Base-by-base conservation (phyloP, 768 basidiomycete genomes). In the Tubosaeta sp. region DNA sequence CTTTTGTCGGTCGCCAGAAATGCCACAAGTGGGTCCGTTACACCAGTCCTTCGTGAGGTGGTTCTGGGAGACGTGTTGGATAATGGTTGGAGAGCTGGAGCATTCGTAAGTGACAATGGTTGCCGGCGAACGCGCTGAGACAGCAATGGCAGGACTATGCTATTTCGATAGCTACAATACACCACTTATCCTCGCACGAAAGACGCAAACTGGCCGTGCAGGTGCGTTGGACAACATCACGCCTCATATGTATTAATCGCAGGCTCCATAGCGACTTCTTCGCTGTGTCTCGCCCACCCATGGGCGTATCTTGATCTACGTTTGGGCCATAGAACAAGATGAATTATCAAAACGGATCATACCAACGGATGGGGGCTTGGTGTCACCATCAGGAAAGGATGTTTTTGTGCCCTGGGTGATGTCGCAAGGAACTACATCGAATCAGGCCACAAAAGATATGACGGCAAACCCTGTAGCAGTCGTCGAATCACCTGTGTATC, bases 301-400 rank as follows among this genome's bases (percentile, higher is more conserved):
- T 56, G 91, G 93, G 9, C 84, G 91, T 10, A 71, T 92, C 35
- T 72, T 99, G 48, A 86, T 98, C 55, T 96, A 96, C 58, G 96
- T 98, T 30, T 99, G 96, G 96, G 94, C 95, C 1, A 80, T 88
- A 53, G 93, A 97, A 60, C 96, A 99, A 71, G 91, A 95, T 51
- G 79, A 81, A 25, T 69, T 83, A 7, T 94, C 92, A 2, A 94
- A 89, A 64, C 79, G 94, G 30, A 72, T 66, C 52, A 82, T 95
- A 30, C 63, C 67, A 22, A 70, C 74, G 6, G 54, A 57, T 13
- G 30, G 31, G 4, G 24, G 30, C 29, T 10, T 46, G 9, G 21
- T 16, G 32, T 34, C 49, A 47, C 58, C 57, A 8, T 62, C 67
- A 8, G 90, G 86, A 24, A 80, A 81, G 60, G 93, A 96, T 65